A percentile compares a stretch with the other conserved stretches of the same genome.
Conservation (phyloP, 345 rosid species). For the Linum lewisii region DNA sequence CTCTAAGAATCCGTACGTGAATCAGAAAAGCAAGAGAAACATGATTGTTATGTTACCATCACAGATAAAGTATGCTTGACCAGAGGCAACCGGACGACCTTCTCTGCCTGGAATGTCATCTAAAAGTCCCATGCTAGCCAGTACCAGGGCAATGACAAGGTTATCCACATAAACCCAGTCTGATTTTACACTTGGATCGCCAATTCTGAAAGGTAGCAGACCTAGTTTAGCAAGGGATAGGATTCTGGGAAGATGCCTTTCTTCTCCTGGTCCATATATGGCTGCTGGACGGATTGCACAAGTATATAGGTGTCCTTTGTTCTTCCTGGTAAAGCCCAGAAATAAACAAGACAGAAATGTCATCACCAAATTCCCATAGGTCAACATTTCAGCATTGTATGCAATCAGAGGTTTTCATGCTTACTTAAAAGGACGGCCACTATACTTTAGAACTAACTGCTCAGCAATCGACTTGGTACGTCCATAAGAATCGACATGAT, state of each 20-base stretch:
- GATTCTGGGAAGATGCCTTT: conserved; percentile 84
- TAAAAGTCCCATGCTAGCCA: conserved; percentile 89
- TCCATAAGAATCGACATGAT: conserved; percentile 63
- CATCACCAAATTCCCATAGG: background rate
- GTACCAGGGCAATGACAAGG: conserved; percentile 64
- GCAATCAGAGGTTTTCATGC: conserved; percentile 14
- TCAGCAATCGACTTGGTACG: conserved; percentile 78
- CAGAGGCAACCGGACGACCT: conserved; percentile 70
- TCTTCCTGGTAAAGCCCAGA: conserved; percentile 35
- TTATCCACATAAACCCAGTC: conserved; percentile 92
- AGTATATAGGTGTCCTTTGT: conserved; percentile 48
- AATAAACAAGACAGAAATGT: conserved; percentile 4
- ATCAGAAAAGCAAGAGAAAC: background rate
- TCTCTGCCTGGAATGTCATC: conserved; percentile 70
- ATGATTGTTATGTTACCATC: conserved; percentile 46
- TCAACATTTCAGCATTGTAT: background rate
- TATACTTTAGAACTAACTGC: conserved; percentile 70
- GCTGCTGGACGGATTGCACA: conserved; percentile 93
- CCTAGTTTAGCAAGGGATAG: conserved; percentile 62
- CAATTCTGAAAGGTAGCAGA: conserved; percentile 47
- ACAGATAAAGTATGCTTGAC: conserved; percentile 85
- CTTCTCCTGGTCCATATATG: conserved; percentile 91
- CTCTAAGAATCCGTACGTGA: too few relatives aligned
- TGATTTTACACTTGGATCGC: conserved; percentile 56
- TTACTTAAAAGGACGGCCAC: conserved; percentile 65